A percentile compares a stretch with the other conserved stretches of the same genome.
phyloP scores from a whole-genome alignment of 768 basidiomycete genomes.

The Sporobolomyces phaffii region DNA sequence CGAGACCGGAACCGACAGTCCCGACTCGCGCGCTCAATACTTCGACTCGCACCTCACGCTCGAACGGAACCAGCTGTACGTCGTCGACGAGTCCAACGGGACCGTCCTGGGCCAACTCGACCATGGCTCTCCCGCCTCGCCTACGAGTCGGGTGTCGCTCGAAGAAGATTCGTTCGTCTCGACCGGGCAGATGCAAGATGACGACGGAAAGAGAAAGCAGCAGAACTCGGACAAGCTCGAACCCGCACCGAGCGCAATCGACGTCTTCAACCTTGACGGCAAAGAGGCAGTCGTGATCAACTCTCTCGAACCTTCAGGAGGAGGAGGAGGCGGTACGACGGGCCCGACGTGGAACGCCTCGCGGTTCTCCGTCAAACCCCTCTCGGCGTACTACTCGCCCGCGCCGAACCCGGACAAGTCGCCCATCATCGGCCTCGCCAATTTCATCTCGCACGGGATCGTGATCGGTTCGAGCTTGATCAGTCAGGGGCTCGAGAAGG shows the following conservation, averaged over 20 bases:
- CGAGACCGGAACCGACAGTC: neutral
- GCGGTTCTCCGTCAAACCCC: constrained; percentile 9
- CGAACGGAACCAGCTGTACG: constrained; percentile 19
- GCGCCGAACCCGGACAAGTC: constrained; percentile 15
- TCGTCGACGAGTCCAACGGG: constrained; percentile 23
- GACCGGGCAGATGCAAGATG: neutral
- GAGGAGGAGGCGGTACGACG: neutral
- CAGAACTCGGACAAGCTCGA: no score
- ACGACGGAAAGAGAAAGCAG: neutral
- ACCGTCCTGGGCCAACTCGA: constrained; percentile 22
- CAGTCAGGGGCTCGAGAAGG: neutral
- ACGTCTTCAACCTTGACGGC: constrained; percentile 14
- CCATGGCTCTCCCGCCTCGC: neutral
- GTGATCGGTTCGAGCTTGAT: constrained; percentile 23
- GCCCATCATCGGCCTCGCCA: constrained; percentile 14
- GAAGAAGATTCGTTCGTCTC: constrained; percentile 13
- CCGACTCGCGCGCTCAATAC: neutral
- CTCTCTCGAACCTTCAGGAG: neutral
- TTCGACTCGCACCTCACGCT: neutral
- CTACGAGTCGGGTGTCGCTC: neutral
- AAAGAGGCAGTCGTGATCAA: constrained; percentile 34
- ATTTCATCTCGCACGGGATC: constrained; percentile 19
- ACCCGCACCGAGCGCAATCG: neutral
- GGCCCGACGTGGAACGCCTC: neutral
- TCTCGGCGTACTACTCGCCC: constrained; percentile 19